Evolutionary conservation across 78 protist species (phyloP).

Genomic region (Polysphondylium violaceum): DNA sequence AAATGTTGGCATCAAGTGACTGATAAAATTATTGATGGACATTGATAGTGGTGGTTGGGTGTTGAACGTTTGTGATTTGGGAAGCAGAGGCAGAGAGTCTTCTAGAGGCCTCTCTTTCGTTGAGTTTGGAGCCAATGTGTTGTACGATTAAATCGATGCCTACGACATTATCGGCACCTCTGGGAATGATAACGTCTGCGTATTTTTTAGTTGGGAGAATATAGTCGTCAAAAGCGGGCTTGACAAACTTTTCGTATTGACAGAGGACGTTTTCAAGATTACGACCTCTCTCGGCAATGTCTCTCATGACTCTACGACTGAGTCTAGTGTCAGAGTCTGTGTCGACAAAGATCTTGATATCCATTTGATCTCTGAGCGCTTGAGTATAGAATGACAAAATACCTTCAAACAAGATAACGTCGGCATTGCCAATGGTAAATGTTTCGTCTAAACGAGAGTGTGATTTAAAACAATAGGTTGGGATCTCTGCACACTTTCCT

Average conservation of each 20-base stretch:
- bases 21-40: too few species aligned
- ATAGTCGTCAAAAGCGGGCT: slow-evolving; percentile 90
- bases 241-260: slow-evolving; percentile 85
- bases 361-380: slow-evolving; percentile 74
- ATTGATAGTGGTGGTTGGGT: too few species aligned
- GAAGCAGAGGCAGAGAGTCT: too few species aligned
- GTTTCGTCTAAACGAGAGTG: slow-evolving; percentile 74
- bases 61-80: too few species aligned
- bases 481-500: slow-evolving; percentile 69
- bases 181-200: slow-evolving; percentile 90
- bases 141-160: slow-evolving; percentile 77
- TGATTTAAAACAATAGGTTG: slow-evolving; percentile 81
- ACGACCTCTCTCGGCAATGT: slow-evolving; percentile 88
- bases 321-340: slow-evolving; percentile 88
- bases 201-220: slow-evolving; percentile 87
- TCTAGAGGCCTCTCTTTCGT: slow-evolving; percentile 40
- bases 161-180: slow-evolving; percentile 84
- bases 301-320: slow-evolving; percentile 85
- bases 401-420: slow-evolving; percentile 90
- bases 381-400: slow-evolving; percentile 81
- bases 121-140: slow-evolving; percentile 58
- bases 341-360: slow-evolving; percentile 90
- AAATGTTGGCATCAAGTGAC: too few species aligned
- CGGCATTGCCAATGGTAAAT: slow-evolving; percentile 23
- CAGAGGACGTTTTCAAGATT: slow-evolving; percentile 78